These are phyloP conservation scores for Candida cerambycidarum DNA, from an alignment of 805 yeast species.

Conservation along the genomic window DNA sequence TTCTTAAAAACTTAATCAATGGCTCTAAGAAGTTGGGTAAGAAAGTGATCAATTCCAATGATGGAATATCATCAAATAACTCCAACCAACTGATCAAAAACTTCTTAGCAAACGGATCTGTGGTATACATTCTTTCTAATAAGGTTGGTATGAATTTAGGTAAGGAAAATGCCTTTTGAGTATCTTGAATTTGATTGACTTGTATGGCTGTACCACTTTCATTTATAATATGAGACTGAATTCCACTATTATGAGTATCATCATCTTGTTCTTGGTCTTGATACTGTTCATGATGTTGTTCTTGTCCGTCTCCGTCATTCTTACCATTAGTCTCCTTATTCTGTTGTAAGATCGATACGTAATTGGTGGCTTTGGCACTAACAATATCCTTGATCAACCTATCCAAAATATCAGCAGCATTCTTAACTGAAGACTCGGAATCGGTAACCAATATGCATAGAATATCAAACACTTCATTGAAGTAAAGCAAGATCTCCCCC, in stretches of 20 bases:
- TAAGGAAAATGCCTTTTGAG: conserved; percentile 73
- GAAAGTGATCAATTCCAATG: conserved; percentile 80
- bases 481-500: conserved; percentile 87
- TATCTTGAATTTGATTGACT: conserved; percentile 57
- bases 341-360: conserved; percentile 68
- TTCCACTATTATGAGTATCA: conserved; percentile 19
- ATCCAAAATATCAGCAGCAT: conserved; percentile 93
- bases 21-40: conserved; percentile 90
- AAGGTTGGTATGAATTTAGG: conserved; percentile 89
- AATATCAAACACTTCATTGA: conserved; percentile 93
- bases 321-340: not conserved
- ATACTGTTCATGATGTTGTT: too few species aligned
- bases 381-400: conserved; percentile 90
- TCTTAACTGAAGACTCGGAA: conserved; percentile 85
- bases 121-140: conserved; percentile 86
- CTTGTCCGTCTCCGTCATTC: not conserved
- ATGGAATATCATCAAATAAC: conserved; percentile 89
- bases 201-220: conserved; percentile 60
- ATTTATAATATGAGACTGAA: conserved; percentile 47
- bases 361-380: conserved; percentile 88
- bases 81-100: conserved; percentile 93
- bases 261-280: conserved; percentile 1
- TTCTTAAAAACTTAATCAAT: conserved; percentile 66
- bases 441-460: conserved; percentile 88
- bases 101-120: conserved; percentile 89